A percentile compares a stretch with the other conserved stretches of the same genome.
Evolutionary conservation across 2,329 filamentous ascomycete species (phyloP).

Genomic region (Aspergillus tubingensis): DNA sequence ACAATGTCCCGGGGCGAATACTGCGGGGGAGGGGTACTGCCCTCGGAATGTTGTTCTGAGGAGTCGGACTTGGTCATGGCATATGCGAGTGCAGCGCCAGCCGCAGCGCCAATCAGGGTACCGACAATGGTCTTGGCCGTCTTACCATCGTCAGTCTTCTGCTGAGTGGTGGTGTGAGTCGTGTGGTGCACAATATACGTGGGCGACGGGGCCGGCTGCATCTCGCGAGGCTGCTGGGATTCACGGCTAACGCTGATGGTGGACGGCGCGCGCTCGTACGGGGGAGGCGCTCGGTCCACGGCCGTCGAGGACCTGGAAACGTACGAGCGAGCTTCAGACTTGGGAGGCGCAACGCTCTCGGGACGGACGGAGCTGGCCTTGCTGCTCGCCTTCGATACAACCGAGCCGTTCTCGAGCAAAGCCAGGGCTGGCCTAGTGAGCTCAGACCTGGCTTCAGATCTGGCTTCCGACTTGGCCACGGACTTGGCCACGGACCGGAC

Average conservation of each 20-base stretch:
- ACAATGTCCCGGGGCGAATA: constrained; percentile 29
- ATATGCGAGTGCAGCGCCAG: constrained; percentile 75
- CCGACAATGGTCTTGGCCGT: constrained; percentile 67
- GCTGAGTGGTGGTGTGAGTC: constrained; percentile 30
- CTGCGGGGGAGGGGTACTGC: constrained; percentile 24
- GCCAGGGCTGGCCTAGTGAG: constrained; percentile 36
- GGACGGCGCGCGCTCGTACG: constrained; percentile 16
- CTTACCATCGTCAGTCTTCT: constrained; percentile 42
- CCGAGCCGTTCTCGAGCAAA: constrained; percentile 41
- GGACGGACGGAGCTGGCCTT: constrained; percentile 31
- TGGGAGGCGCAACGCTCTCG: constrained; percentile 32
- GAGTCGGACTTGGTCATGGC: constrained; percentile 66
- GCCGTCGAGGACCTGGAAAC: constrained; percentile 31
- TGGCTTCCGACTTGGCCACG: constrained; percentile 27
- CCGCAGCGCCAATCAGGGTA: constrained; percentile 75
- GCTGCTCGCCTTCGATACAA: constrained; percentile 38
- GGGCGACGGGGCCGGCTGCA: constrained; percentile 24
- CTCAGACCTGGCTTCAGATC: constrained; percentile 30
- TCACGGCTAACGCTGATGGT: constrained; percentile 21
- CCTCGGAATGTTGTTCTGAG: constrained; percentile 22
- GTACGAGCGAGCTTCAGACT: constrained; percentile 33
- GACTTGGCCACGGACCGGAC: constrained; percentile 19
- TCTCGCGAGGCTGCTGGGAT: constrained; percentile 23
- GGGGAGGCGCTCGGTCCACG: constrained; percentile 24
- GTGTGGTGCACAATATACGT: constrained; percentile 30